Evolutionary conservation across 1,284 basidiomycete genomes (phyloP), one percentile per base, ranked within the genome.

Genomic region (Cryptococcus sp.): DNA sequence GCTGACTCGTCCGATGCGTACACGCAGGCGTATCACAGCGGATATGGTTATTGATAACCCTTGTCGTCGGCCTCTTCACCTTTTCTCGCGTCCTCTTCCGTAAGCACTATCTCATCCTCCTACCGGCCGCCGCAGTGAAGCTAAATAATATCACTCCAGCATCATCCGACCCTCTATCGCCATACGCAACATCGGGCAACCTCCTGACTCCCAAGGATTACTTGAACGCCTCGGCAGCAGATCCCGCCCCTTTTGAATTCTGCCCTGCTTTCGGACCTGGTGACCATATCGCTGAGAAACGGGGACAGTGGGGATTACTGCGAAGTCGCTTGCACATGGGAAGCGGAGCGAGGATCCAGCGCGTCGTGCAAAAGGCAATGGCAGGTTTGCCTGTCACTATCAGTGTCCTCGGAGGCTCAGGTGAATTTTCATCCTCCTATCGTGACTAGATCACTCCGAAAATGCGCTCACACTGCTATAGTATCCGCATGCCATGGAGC

Each of bases 401-500:
- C 67, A 91, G 89, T 68, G 85, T 97, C 40, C 76, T 97, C 27
- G 93, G 93, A 46, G 91, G 93, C 55, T 93, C 90, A 64, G 83
- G 91, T 92, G 72, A 73, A 88, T 82, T 20, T 27, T 42, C 15
- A 31, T 25, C 25, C 25, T 25, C 6, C 6, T 25, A 25, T 25
- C 25, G 8, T 48, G 20, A n/a, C 7, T 7, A 5, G 22, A 19
- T 20, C n/a, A 41, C 22, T 49, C 31, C 22, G 20, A 17, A 22
- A 10, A 31, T 35, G n/a, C 38, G 35, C 56, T 57, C 41, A 61
- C 47, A 41, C 6, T 16, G 35, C 16, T 19, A 10, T 71, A 90
- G 91, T 96, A 41, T 93, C 92, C 48, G 86, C 91, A 15, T 97
- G 93, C 75, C 90, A 94, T 74, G 93, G 93, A 40, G 88, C 93